phyloP scores from a whole-genome alignment of 306 rosid species.

The Vigna mungo region DNA sequence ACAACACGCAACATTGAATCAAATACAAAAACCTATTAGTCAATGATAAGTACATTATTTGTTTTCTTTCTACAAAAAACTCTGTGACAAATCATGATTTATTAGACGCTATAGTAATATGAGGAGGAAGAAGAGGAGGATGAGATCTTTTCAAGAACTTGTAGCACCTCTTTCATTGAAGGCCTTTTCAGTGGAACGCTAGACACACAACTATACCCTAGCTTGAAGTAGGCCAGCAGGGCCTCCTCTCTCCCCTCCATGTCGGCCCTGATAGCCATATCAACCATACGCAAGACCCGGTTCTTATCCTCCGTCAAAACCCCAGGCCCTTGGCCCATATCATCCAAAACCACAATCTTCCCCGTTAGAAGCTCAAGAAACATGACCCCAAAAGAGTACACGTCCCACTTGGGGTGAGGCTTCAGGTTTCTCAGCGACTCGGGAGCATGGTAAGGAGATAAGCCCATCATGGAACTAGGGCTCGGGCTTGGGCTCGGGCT shows the following conservation, averaged over 20 bases:
- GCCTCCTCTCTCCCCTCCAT: slow-evolving; percentile 91
- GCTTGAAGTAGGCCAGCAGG: slow-evolving; percentile 68
- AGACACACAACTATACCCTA: slow-evolving; percentile 83
- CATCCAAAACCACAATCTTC: slow-evolving; percentile 78
- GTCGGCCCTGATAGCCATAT: slow-evolving; percentile 74
- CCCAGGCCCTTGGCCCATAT: slow-evolving; percentile 70
- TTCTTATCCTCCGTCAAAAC: slow-evolving; percentile 63
- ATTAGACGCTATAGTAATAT: slow-evolving; percentile 59
- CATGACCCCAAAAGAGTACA: slow-evolving; percentile 85
- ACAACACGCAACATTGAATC: slow-evolving; percentile 38
- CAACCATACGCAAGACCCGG: slow-evolving; percentile 83
- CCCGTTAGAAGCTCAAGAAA: slow-evolving; percentile 86
- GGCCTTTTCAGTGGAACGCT: slow-evolving; percentile 89
- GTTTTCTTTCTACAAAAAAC: slow-evolving; percentile 52
- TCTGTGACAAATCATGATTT: slow-evolving; percentile 41
- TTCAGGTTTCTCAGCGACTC: slow-evolving; percentile 86
- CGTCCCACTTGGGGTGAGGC: slow-evolving; percentile 92
- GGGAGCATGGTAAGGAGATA: slow-evolving; percentile 78
- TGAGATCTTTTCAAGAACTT: slow-evolving; percentile 80
- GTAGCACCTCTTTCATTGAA: slow-evolving; percentile 82
- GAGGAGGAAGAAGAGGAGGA: slow-evolving; percentile 56
- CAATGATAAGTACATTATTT: slow-evolving; percentile 60
- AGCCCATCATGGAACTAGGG: slow-evolving; percentile 69
- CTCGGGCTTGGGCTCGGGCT: slow-evolving; percentile 97
- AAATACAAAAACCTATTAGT: slow-evolving; percentile 46